Evolutionary conservation across 75 land plant genomes (phyloP).

Genomic region (Picea sitchensis): DNA sequence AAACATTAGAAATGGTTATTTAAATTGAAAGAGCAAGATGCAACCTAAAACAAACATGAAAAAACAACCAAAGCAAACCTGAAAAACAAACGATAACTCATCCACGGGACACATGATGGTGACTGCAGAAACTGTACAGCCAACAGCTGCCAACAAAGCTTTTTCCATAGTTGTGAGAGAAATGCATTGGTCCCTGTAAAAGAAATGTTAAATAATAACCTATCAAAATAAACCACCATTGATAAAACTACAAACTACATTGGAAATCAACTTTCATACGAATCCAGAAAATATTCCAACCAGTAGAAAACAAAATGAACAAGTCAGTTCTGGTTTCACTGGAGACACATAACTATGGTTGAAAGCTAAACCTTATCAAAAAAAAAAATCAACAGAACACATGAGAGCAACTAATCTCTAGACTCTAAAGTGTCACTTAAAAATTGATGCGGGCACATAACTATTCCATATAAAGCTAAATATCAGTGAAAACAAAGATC

Average conservation of each 20-base stretch:
- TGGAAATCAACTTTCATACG: background rate
- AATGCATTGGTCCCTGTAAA: constrained; percentile 6
- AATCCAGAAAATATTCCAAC: background rate
- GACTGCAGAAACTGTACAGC: background rate
- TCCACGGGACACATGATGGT: background rate
- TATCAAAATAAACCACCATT: background rate
- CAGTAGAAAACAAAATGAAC: background rate
- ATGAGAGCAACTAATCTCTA: background rate
- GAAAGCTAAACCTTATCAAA: background rate
- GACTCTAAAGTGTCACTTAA: background rate
- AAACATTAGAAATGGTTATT: background rate
- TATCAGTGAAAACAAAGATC: background rate
- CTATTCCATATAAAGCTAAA: background rate
- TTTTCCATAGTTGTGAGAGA: background rate
- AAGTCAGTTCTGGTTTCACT: background rate
- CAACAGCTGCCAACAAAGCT: background rate
- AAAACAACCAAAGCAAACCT: background rate
- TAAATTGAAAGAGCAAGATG: background rate
- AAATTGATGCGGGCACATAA: background rate
- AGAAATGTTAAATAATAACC: background rate
- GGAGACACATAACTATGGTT: background rate
- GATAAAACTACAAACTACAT: background rate
- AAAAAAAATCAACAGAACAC: background rate
- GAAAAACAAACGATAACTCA: background rate
- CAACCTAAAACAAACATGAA: background rate